These are phyloP conservation scores for Eurotiales sp. DNA, from an alignment of 2,329 filamentous ascomycete genomes.

Conservation along the genomic window DNA sequence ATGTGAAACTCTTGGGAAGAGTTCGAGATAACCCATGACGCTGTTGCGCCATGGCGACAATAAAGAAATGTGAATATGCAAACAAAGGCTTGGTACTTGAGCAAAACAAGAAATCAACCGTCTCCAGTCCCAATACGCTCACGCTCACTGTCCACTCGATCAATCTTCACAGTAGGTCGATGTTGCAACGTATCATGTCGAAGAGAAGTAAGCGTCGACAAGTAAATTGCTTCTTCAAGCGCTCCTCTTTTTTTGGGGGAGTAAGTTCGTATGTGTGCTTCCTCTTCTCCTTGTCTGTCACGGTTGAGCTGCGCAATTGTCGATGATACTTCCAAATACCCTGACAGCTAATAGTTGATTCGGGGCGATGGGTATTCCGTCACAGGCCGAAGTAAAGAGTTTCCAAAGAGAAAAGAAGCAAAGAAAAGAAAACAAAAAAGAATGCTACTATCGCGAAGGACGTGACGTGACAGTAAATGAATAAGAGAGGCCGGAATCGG, in stretches of 20 bases:
- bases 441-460: slow-evolving; percentile 10
- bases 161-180: neutral
- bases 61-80: neutral
- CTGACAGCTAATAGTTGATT: neutral
- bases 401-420: neutral
- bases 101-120: too few relatives aligned
- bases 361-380: neutral
- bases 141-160: slow-evolving; percentile 1
- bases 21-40: slow-evolving; percentile 42
- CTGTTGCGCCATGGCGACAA: slow-evolving; percentile 34
- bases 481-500: slow-evolving; percentile 14
- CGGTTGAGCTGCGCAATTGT: neutral
- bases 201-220: neutral
- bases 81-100: too few relatives aligned
- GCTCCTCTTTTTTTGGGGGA: neutral
- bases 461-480: slow-evolving; percentile 12
- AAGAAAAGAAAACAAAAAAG: slow-evolving; percentile 3
- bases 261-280: neutral
- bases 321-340: neutral
- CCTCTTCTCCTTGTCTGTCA: neutral
- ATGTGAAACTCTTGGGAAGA: slow-evolving; percentile 46
- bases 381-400: neutral
- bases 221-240: neutral
- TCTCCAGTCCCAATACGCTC: neutral
- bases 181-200: slow-evolving; percentile 7